A percentile compares a stretch with the other conserved stretches of the same genome.
Conservation (phyloP, 164 flowering plant genomes). For the Berberis vulgaris region DNA sequence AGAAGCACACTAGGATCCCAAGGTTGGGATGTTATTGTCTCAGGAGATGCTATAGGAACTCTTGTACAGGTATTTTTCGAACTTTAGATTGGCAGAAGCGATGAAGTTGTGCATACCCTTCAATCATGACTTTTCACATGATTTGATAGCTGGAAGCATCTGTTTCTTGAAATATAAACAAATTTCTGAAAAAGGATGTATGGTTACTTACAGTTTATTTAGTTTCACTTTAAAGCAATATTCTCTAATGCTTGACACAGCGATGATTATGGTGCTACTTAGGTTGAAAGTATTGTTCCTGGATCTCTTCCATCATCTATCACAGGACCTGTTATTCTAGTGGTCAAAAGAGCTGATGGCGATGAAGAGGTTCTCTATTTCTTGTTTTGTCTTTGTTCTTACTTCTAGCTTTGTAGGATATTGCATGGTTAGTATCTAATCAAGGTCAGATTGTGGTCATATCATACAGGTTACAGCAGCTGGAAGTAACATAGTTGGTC, state of each 20-base stretch:
- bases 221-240: neutral
- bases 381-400: neutral
- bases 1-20: slow-evolving; percentile 68
- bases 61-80: slow-evolving; percentile 54
- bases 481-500: slow-evolving; percentile 69
- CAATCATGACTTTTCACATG: neutral
- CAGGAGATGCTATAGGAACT: slow-evolving; percentile 71
- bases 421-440: neutral
- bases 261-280: slow-evolving; percentile 11
- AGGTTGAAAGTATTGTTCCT: slow-evolving; percentile 82
- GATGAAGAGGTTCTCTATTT: slow-evolving; percentile 76
- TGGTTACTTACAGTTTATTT: neutral
- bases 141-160: neutral
- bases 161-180: too few species aligned
- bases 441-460: neutral
- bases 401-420: neutral
- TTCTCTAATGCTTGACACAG: neutral
- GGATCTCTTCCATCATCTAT: slow-evolving; percentile 58
- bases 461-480: slow-evolving; percentile 75
- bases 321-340: slow-evolving; percentile 69
- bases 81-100: neutral
- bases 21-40: slow-evolving; percentile 97
- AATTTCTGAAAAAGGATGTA: neutral
- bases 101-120: neutral
- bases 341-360: slow-evolving; percentile 92